phyloP scores from a whole-genome alignment of 2,329 filamentous ascomycete species.

The Aspergillus puulaauensis region DNA sequence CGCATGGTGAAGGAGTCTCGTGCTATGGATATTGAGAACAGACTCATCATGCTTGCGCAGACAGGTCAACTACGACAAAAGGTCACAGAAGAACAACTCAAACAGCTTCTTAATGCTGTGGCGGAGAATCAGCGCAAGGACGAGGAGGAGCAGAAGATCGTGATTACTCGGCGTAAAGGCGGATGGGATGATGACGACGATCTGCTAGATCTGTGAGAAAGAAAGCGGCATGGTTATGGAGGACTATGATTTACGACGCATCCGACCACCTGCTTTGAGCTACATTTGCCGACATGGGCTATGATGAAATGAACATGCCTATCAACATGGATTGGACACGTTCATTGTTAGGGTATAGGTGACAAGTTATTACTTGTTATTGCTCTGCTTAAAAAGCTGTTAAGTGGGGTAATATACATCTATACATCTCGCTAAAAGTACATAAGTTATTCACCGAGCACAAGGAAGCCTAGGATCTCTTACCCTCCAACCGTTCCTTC shows the following conservation, averaged over 20 bases:
- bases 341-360: neutral
- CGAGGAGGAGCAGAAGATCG: conserved; percentile 74
- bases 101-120: conserved; percentile 82
- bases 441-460: neutral
- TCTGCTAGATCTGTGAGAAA: conserved; percentile 40
- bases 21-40: conserved; percentile 85
- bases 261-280: conserved; percentile 3
- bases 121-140: conserved; percentile 66
- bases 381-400: neutral
- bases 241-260: conserved; percentile 11
- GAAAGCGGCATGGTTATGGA: neutral
- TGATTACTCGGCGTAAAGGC: conserved; percentile 77
- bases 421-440: conserved; percentile 6
- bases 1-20: conserved; percentile 92
- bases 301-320: neutral
- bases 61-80: conserved; percentile 82
- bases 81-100: conserved; percentile 89
- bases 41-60: conserved; percentile 87
- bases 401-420: conserved; percentile 12
- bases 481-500: conserved; percentile 48
- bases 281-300: neutral
- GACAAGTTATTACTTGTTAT: neutral
- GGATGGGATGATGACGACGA: conserved; percentile 76
- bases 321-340: neutral
- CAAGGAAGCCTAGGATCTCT: neutral